Percentiles rank a stretch among this genome's conserved stretches.
Evolutionary conservation across 2,329 filamentous ascomycete species (phyloP).

Genomic region (Polychaeton citri): DNA sequence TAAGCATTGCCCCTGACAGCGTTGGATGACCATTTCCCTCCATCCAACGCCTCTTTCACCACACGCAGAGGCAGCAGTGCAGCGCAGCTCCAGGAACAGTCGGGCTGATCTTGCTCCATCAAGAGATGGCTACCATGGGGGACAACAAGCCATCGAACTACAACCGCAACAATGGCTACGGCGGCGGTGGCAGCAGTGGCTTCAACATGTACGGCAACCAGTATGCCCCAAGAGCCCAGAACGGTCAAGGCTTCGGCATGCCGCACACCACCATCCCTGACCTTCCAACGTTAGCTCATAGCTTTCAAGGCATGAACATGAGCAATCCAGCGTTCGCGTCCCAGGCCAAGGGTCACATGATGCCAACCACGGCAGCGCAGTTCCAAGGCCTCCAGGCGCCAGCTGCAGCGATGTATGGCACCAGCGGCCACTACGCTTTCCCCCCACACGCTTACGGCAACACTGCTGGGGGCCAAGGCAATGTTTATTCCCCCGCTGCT

Average conservation of each 20-base stretch:
- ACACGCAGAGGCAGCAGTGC: not conserved
- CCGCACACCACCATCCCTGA: constrained; percentile 17
- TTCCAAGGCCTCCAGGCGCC: constrained; percentile 16
- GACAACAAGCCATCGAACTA: constrained; percentile 20
- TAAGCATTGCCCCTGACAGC: not conserved
- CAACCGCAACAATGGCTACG: constrained; percentile 18
- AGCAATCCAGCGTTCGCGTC: constrained; percentile 20
- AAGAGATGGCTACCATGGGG: constrained; percentile 20
- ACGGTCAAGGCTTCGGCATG: constrained; percentile 21
- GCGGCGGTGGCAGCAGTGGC: constrained; percentile 8
- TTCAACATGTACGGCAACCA: constrained; percentile 16
- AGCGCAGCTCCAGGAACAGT: not conserved
- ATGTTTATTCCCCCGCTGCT: constrained; percentile 21
- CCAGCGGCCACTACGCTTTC: constrained; percentile 19
- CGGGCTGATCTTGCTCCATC: too few relatives aligned
- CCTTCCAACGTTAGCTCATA: constrained; percentile 24
- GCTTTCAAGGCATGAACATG: constrained; percentile 27
- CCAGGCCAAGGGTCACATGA: constrained; percentile 22
- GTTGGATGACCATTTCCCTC: constrained; percentile 1
- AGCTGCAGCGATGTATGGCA: constrained; percentile 19
- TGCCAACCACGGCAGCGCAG: constrained; percentile 13
- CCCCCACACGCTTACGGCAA: constrained; percentile 7
- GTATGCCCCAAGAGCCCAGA: constrained; percentile 17
- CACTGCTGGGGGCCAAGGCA: constrained; percentile 13
- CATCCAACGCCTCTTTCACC: constrained; percentile 1